A percentile compares a stretch with the other conserved stretches of the same genome.
Conservation (phyloP, 305 asterid species). For the Fraxinus xanthoxyloides region DNA sequence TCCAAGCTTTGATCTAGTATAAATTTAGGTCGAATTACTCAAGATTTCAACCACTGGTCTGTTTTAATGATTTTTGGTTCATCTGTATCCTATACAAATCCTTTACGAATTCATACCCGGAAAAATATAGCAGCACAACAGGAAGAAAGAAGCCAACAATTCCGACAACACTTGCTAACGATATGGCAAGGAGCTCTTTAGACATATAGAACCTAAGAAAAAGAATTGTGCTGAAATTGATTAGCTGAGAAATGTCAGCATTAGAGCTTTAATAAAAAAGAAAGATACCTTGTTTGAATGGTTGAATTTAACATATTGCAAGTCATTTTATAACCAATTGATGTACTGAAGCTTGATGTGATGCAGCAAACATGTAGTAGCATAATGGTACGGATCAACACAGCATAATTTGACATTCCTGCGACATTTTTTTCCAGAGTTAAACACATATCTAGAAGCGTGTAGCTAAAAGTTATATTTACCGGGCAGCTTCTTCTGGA, state of each 20-base stretch:
- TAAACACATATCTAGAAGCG: background rate
- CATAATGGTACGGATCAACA: constrained; percentile 26
- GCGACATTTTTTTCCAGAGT: constrained; percentile 10
- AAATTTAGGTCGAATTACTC: background rate
- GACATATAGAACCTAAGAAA: constrained; percentile 26
- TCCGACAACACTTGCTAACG: constrained; percentile 32
- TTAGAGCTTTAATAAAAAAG: background rate
- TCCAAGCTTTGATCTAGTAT: background rate
- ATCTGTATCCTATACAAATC: constrained; percentile 28
- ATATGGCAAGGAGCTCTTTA: constrained; percentile 23
- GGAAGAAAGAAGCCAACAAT: constrained; percentile 38
- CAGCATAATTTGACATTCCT: constrained; percentile 33
- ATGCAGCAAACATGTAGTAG: constrained; percentile 35
- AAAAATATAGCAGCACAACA: constrained; percentile 26
- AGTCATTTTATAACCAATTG: constrained; percentile 24
- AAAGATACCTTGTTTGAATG: constrained; percentile 27
- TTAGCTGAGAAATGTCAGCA: background rate
- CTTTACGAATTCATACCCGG: constrained; percentile 25
- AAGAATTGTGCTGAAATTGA: background rate
- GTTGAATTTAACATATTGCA: constrained; percentile 18
- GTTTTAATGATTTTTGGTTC: constrained; percentile 17
- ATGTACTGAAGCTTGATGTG: constrained; percentile 32
- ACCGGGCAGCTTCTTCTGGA: constrained; percentile 43
- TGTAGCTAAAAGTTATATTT: background rate
- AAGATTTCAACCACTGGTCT: constrained; percentile 15